These are phyloP conservation scores for Myxozyma kluyveri DNA, from an alignment of 805 yeast genomes.

Conservation along the genomic window DNA sequence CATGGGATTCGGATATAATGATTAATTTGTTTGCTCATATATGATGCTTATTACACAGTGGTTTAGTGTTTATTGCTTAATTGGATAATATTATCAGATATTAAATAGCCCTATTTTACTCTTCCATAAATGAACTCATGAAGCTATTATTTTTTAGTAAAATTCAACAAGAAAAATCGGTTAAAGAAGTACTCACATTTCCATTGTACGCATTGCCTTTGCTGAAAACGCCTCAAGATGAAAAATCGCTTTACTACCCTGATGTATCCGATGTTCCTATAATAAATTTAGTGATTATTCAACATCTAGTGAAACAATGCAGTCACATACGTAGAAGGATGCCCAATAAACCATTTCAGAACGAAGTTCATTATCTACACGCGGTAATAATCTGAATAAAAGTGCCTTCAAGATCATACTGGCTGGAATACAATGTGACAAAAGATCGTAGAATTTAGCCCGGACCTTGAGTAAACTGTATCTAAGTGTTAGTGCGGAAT, in stretches of 20 bases:
- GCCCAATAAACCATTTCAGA: slow-evolving; percentile 35
- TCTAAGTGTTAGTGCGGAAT: neutral
- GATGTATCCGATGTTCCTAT: slow-evolving; percentile 76
- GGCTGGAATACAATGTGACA: slow-evolving; percentile 94
- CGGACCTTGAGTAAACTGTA: slow-evolving; percentile 46
- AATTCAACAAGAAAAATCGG: neutral
- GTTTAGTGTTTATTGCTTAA: neutral
- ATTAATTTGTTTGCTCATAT: too few species aligned
- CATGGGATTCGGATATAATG: neutral
- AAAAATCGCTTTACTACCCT: slow-evolving; percentile 86
- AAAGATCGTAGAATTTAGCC: slow-evolving; percentile 73
- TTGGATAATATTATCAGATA: too few species aligned
- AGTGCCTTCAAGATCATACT: slow-evolving; percentile 68
- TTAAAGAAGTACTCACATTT: slow-evolving; percentile 33
- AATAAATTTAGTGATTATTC: slow-evolving; percentile 44
- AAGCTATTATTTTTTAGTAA: slow-evolving; percentile 1
- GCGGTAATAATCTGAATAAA: slow-evolving; percentile 38
- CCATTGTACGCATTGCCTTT: slow-evolving; percentile 74
- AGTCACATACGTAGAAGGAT: slow-evolving; percentile 23
- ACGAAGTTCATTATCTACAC: slow-evolving; percentile 32
- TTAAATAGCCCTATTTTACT: neutral
- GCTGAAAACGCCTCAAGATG: slow-evolving; percentile 95
- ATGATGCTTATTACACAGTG: neutral
- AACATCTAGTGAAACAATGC: neutral
- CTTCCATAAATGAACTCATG: slow-evolving; percentile 9